phyloP scores from a whole-genome alignment of 306 rosid species.

The Trifolium repens region DNA sequence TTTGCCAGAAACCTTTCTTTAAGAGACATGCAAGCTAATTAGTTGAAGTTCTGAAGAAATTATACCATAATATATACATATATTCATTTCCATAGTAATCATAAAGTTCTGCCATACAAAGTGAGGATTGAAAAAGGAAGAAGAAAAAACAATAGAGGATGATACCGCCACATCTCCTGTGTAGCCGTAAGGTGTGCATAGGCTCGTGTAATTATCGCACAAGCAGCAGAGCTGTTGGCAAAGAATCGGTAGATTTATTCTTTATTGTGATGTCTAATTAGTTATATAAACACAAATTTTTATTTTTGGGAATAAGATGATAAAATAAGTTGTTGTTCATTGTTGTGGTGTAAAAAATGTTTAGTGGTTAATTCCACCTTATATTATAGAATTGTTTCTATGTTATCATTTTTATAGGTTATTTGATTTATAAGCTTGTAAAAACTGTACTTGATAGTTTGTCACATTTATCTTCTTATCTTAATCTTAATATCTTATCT shows the following conservation, averaged over 20 bases:
- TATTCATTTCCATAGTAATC: slow-evolving; percentile 63
- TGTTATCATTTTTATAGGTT: neutral
- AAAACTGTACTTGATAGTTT: neutral
- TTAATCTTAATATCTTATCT: no score
- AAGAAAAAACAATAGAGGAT: slow-evolving; percentile 44
- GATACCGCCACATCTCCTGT: slow-evolving; percentile 57
- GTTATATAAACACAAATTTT: slow-evolving; percentile 47
- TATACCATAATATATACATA: slow-evolving; percentile 50
- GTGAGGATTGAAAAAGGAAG: slow-evolving; percentile 46
- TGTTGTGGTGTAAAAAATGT: slow-evolving; percentile 53
- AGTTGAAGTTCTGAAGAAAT: slow-evolving; percentile 46
- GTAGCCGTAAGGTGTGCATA: slow-evolving; percentile 82
- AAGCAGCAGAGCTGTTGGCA: slow-evolving; percentile 51
- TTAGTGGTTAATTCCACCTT: slow-evolving; percentile 40
- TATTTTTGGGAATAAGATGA: slow-evolving; percentile 67
- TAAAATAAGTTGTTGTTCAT: slow-evolving; percentile 62
- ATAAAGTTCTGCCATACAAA: slow-evolving; percentile 56
- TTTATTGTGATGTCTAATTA: slow-evolving; percentile 53
- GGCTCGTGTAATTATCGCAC: slow-evolving; percentile 75
- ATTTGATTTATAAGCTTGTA: neutral
- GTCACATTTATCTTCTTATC: neutral
- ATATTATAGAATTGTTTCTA: slow-evolving; percentile 36
- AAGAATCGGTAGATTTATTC: slow-evolving; percentile 58
- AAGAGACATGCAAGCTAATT: slow-evolving; percentile 72
- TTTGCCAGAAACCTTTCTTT: slow-evolving; percentile 90